Base-by-base conservation (phyloP, 768 basidiomycete genomes). In the Cyathus striatus region DNA sequence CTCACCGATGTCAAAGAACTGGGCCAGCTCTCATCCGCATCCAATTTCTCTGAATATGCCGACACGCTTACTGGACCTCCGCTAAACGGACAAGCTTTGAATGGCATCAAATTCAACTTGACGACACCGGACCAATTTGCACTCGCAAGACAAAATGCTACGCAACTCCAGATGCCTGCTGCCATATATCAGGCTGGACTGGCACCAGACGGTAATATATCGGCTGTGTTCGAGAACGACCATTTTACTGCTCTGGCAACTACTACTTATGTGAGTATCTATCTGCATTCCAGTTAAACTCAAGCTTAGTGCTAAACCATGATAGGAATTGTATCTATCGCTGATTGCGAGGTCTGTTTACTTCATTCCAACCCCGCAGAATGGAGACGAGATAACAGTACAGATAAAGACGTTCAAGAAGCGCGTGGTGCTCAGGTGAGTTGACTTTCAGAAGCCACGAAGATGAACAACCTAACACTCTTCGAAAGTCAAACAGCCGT, bases 281-380 rank as follows among this genome's bases (percentile, higher is more conserved):
- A n/a, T n/a, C n/a, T n/a, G n/a, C n/a, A n/a, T n/a, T n/a, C n/a
- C n/a, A n/a, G n/a, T n/a, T n/a, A n/a, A n/a, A n/a, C n/a, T n/a
- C n/a, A n/a, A n/a, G n/a, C n/a, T n/a, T n/a, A n/a, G n/a, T n/a
- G n/a, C n/a, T n/a, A n/a, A n/a, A n/a, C n/a, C n/a, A n/a, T n/a
- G n/a, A 7, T 49, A 78, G 73, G 53, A 54, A n/a, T 65, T 59
- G n/a, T 76, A 80, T 52, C 55, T 79, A 20, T 62, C 69, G 2
- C 68, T 78, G 17, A 56, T 79, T 13, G 78, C 78, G 2, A 66
- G 66, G 46, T 60, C 63, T 30, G 69, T 79, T 5, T 81, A 80
- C 54, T 79, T 79, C 49, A 38, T 76, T 13, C 53, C 62, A 1
- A 54, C 55, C 17, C 27, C 43, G 3, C n/a, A n/a, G n/a, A n/a